A percentile compares a stretch with the other conserved stretches of the same genome.
Conservation (phyloP, 2,329 filamentous ascomycete genomes). For the Scortechinia acanthostroma region DNA sequence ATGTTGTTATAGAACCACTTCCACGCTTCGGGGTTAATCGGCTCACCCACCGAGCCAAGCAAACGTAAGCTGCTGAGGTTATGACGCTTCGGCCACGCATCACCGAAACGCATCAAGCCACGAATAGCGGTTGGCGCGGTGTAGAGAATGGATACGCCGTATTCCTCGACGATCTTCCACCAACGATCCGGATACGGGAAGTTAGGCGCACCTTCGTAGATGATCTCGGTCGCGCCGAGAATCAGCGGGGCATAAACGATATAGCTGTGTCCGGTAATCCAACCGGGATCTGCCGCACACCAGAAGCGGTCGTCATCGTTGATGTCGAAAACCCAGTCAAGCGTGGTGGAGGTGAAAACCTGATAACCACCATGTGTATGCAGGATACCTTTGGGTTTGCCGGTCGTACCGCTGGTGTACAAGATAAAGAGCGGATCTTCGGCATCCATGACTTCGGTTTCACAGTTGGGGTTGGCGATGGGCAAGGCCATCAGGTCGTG, state of each 20-base stretch:
- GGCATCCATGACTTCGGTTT: conserved; percentile 82
- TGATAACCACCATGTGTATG: conserved; percentile 94
- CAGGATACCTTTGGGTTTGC: conserved; percentile 98
- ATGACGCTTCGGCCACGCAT: no score
- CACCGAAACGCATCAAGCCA: no score
- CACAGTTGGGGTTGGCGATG: no score
- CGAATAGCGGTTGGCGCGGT: conserved; percentile 91
- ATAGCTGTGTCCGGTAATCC: conserved; percentile 98
- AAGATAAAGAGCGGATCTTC: conserved; percentile 96
- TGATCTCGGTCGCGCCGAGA: conserved; percentile 86
- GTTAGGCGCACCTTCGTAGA: conserved; percentile 94
- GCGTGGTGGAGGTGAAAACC: conserved; percentile 84
- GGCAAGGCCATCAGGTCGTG: conserved; percentile 93
- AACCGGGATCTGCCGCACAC: conserved; percentile 95
- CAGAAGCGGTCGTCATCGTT: conserved; percentile 91
- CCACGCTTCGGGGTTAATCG: conserved; percentile 96
- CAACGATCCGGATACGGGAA: conserved; percentile 97
- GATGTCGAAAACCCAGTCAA: conserved; percentile 98
- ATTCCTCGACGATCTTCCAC: conserved; percentile 96
- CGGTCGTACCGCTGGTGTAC: conserved; percentile 95
- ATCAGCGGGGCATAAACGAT: conserved; percentile 93
- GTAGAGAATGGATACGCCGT: conserved; percentile 95
- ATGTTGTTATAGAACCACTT: conserved; percentile 98
- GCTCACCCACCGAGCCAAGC: conserved; percentile 90
- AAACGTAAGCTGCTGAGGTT: no score